Base-by-base conservation (phyloP, 495 filamentous ascomycete genomes). In the Talaromyces proteolyticus region DNA sequence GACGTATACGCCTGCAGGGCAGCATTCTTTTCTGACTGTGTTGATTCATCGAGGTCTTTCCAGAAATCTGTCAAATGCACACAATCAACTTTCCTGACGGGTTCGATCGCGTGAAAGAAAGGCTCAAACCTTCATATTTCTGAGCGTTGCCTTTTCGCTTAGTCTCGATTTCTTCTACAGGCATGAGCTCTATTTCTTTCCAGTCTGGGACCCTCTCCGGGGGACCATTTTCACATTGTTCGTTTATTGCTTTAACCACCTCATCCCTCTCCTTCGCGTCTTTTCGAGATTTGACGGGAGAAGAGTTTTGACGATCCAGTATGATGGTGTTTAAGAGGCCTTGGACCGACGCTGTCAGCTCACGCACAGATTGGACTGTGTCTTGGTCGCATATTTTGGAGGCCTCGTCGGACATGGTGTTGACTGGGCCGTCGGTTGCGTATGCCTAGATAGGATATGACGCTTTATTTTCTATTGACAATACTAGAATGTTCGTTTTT, bases 241-340 rank as follows among this genome's bases (percentile, higher is more conserved):
- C 46, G 46, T 40, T 0, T 60, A 69, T 57, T 72, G 77, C 83
- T 68, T 68, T 77, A 34, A 77, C 73, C n/a, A 80, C 58, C 37
- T 80, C 67, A 53, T 88, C 63, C 79, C 39, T 91, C 2, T 6
- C 46, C 36, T 25, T 38, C 12, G 39, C 20, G 23, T 22, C 34
- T 39, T 18, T 34, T 40, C 46, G 46, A 40, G 19, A 23, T 48
- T 48, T 48, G 16, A 8, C 20, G 4, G 46, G 14, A 49, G n/a
- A 2, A 49, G 46, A 45, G 23, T 26, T 36, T 24, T 26, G 19
- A 47, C 36, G 16, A 34, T 47, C 44, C 36, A 26, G 36, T 24
- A 11, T 0, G 18, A 47, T 47, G 18, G 36, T 23, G 21, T 19
- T 47, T 12, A 6, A 38, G 18, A 37, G 44, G 21, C 36, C 44